Base-by-base conservation (phyloP, 2,329 filamentous ascomycete species). In the Teratosphaeria destructans region DNA sequence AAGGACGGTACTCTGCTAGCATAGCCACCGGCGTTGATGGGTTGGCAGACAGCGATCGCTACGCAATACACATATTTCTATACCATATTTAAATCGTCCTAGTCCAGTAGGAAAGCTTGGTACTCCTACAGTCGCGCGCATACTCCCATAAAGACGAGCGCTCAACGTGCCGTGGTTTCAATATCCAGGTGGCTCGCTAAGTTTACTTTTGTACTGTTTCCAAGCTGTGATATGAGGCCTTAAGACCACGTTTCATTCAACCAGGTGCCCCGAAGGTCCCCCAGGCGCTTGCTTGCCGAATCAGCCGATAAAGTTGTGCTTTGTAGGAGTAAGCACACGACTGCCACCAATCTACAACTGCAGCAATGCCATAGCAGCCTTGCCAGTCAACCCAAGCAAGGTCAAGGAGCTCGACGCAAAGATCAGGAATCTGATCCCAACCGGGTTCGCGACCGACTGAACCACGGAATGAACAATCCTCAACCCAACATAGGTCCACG, bases 401-500 rank as follows among this genome's bases (percentile, higher is more conserved):
- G 73, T 61, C 5, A 63, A 58, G 6, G 68, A 72, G 34, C 69
- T 73, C 3, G 65, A 7, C 7, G 65, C 54, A 61, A 75, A 76
- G 11, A 75, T 32, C 23, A 16, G n/a, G 58, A 76, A 76, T 10
- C 75, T 66, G 5, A 64, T 56, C 69, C 70, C 66, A 54, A 78
- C 70, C 19, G 65, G 64, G 60, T 78, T 78, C 5, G 59, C 67
- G 8, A 68, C 71, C 1, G 64, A 64, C 39, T 79, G 76, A 23
- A 77, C 69, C 34, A 78, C 35, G 57, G 70, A 74, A 62, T 79
- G 77, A 61, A 71, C 55, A 5, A 78, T 64, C 12, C 77, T 65
- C 12, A 74, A 32, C 0, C 71, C 75, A 3, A 77, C 73, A 63
- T 78, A 78, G 14, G 63, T 64, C 77, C 77, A 79, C 2, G 76